A percentile compares a stretch with the other conserved stretches of the same genome.
phyloP scores from a whole-genome alignment of 1,284 basidiomycete species.

The Inonotus hispidus region DNA sequence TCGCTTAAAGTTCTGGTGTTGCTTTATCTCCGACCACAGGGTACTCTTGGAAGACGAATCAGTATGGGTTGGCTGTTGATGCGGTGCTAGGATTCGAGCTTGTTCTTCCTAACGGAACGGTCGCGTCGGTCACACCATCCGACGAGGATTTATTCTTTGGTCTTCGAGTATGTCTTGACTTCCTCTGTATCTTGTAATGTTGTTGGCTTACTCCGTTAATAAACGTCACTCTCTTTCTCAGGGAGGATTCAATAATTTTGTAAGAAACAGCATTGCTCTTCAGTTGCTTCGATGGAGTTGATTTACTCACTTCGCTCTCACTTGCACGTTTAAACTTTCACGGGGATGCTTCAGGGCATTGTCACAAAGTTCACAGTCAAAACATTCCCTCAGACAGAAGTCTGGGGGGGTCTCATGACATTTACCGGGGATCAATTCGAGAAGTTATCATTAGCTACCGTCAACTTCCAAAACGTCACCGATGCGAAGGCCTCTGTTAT shows the following conservation, averaged over 20 bases:
- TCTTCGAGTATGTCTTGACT: slow-evolving; percentile 31
- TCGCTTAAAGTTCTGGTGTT: not conserved
- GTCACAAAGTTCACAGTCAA: slow-evolving; percentile 54
- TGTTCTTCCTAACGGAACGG: slow-evolving; percentile 42
- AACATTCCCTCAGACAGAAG: slow-evolving; percentile 46
- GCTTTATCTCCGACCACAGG: slow-evolving; percentile 28
- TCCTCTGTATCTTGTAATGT: not conserved
- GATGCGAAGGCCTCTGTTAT: slow-evolving; percentile 61
- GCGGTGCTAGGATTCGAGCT: slow-evolving; percentile 42
- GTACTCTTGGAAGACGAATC: slow-evolving; percentile 50
- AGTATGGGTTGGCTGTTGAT: slow-evolving; percentile 46
- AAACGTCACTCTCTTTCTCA: slow-evolving; percentile 22
- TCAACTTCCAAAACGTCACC: slow-evolving; percentile 42
- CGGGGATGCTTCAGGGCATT: slow-evolving; percentile 39
- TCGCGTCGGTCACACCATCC: slow-evolving; percentile 33
- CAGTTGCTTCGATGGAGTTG: too few species aligned
- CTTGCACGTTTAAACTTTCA: too few species aligned
- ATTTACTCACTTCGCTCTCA: not conserved
- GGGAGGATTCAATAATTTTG: slow-evolving; percentile 61
- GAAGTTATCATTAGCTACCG: slow-evolving; percentile 40
- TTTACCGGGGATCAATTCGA: slow-evolving; percentile 35
- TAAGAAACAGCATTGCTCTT: slow-evolving; percentile 24
- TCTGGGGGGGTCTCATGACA: slow-evolving; percentile 56
- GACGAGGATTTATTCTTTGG: slow-evolving; percentile 43
- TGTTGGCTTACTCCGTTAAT: not conserved